Base-by-base conservation (phyloP, 2,329 filamentous ascomycete species). In the Exophiala xenobiotica region DNA sequence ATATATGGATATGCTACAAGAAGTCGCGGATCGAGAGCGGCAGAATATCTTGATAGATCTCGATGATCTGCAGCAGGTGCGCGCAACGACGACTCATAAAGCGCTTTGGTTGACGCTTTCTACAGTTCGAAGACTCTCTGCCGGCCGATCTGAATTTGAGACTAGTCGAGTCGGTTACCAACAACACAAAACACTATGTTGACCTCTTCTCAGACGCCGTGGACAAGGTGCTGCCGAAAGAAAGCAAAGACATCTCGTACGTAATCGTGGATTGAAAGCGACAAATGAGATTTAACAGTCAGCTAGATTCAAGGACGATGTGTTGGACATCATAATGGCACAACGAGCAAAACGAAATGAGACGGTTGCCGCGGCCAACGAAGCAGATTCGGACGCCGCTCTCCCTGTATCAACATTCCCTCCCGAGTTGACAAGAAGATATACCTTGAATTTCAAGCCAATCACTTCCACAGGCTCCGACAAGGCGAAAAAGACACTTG, bases 401-500 rank as follows among this genome's bases (percentile, higher is more conserved):
- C 70, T 83, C 20, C 78, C 85, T 16, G 81, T 88, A 46, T 84
- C 90, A 49, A 85, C 90, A 60, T 99, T 97, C 66, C 95, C 93
- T 12, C 83, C 92, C 6, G 89, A 95, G 65, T 82, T 99, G 46
- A 96, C 90, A 4, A 86, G 93, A 54, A 83, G 93, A 67, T 99
- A 99, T 72, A 95, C 90, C 0, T 82, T 99, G 51, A 92, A 95
- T 67, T 96, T 99, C 78, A 96, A 95, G 75, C 92, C 93, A 16
- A 79, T 88, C 55, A 87, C 87, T n/a, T 80, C 85, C 3, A 83
- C 85, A 6, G 78, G 79, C 6, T 85, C 87, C 22, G 84, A 80
- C 63, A 81, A 81, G 45, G 76, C 80, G 48, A 76, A 76, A 47
- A 87, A 87, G 65, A 81, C 84, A 2, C 74, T 97, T 53, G 91